These are phyloP conservation scores for Schizosaccharomyces versatilis DNA, from an alignment of 1,139 yeast species.

Conservation along the genomic window DNA sequence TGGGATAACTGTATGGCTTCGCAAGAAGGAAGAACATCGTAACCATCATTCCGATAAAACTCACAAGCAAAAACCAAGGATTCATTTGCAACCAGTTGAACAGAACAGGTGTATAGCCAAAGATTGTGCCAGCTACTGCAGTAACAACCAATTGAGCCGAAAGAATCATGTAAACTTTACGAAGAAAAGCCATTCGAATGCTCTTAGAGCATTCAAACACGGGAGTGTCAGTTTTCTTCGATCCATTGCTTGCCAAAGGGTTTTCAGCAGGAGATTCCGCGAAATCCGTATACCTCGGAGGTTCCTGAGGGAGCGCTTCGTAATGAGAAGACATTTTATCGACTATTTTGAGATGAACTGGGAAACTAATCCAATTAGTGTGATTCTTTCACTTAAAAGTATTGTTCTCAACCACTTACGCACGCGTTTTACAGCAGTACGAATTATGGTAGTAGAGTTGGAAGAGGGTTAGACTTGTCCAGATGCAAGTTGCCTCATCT, in stretches of 20 bases:
- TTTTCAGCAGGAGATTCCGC: neutral
- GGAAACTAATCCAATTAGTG: too few species aligned
- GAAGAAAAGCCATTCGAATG: constrained; percentile 29
- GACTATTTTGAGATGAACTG: too few species aligned
- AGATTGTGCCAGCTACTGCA: constrained; percentile 34
- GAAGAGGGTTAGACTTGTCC: too few species aligned
- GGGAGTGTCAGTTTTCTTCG: neutral
- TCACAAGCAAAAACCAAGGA: constrained; percentile 37
- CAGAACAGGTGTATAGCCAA: constrained; percentile 28
- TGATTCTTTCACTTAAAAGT: too few species aligned
- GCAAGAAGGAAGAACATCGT: constrained; percentile 37
- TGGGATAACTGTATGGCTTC: constrained; percentile 44
- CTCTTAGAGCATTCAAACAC: neutral
- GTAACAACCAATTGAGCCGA: constrained; percentile 44
- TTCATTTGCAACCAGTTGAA: constrained; percentile 39
- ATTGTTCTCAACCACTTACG: too few species aligned
- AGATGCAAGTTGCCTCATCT: too few species aligned
- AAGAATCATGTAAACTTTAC: constrained; percentile 59
- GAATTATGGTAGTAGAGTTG: too few species aligned
- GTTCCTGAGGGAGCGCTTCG: neutral
- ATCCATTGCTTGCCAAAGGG: neutral
- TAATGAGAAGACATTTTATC: too few species aligned
- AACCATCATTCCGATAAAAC: constrained; percentile 39
- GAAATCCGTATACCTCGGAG: neutral
- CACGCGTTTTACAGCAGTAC: too few species aligned